A percentile compares a stretch with the other conserved stretches of the same genome.
phyloP scores from a whole-genome alignment of 1,284 basidiomycete species.

The Exobasidium cylindrosporum region DNA sequence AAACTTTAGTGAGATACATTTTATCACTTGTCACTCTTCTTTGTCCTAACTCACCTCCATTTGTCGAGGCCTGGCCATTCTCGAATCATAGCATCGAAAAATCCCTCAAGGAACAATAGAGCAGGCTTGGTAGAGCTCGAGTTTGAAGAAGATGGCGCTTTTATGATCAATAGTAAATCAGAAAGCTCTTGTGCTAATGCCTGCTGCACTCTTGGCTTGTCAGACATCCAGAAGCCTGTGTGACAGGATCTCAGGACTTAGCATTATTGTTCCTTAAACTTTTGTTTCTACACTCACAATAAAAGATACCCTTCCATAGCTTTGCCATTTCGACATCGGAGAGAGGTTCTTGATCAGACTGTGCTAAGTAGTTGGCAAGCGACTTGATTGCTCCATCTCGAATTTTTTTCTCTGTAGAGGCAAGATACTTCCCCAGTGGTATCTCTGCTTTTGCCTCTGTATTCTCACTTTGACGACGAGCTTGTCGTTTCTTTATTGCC shows the following conservation, averaged over 20 bases:
- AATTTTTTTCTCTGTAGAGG: conserved; percentile 61
- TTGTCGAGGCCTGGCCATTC: conserved; percentile 93
- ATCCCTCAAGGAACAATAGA: conserved; percentile 75
- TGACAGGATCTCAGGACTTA: conserved; percentile 5
- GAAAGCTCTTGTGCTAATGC: conserved; percentile 80
- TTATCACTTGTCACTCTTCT: neutral
- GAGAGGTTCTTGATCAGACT: conserved; percentile 55
- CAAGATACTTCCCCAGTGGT: conserved; percentile 43
- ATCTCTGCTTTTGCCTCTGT: conserved; percentile 17
- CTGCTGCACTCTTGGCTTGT: conserved; percentile 95
- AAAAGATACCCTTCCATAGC: conserved; percentile 96
- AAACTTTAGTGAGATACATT: neutral
- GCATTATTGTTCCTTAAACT: too few relatives aligned
- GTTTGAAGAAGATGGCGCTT: conserved; percentile 59
- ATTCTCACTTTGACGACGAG: neutral
- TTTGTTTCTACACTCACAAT: too few relatives aligned
- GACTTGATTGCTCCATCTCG: conserved; percentile 81
- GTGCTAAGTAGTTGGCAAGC: conserved; percentile 64
- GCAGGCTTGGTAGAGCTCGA: neutral
- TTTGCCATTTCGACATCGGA: conserved; percentile 77
- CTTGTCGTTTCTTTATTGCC: neutral
- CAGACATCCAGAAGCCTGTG: conserved; percentile 87
- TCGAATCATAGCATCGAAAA: conserved; percentile 82
- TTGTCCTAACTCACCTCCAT: conserved; percentile 70
- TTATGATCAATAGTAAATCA: conserved; percentile 57